Evolutionary conservation across 164 flowering plant genomes (phyloP).

Genomic region (Stephania yunnanensis): DNA sequence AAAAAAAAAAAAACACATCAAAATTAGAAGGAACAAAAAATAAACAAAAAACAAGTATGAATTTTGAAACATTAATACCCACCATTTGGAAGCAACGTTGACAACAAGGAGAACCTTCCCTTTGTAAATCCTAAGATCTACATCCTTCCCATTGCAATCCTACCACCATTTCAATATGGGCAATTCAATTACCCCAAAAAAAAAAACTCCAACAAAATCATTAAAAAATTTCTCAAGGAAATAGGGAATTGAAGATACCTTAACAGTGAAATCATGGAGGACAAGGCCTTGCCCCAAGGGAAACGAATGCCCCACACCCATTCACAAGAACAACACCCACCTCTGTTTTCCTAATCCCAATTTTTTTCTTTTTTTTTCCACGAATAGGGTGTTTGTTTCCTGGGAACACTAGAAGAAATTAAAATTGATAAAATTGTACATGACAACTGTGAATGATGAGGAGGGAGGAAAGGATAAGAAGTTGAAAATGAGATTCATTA

Average conservation of each 20-base stretch:
- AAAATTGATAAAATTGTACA: too few species aligned
- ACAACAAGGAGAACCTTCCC: conserved; percentile 83
- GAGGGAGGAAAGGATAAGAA: too few species aligned
- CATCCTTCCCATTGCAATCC: conserved; percentile 66
- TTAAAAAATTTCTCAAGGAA: neutral
- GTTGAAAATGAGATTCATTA: too few species aligned
- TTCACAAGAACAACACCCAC: neutral
- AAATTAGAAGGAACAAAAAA: too few species aligned
- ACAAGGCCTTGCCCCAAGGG: neutral
- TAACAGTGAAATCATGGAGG: conserved; percentile 55
- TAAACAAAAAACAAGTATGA: neutral
- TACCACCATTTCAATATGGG: conserved; percentile 16
- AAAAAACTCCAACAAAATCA: neutral
- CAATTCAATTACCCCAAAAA: neutral
- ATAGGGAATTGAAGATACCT: conserved; percentile 30
- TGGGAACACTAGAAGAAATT: too few species aligned
- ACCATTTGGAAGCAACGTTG: conserved; percentile 97
- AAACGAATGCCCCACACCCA: conserved; percentile 13
- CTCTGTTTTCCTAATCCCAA: neutral
- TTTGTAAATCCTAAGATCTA: conserved; percentile 52
- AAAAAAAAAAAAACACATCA: neutral
- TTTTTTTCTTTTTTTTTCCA: neutral
- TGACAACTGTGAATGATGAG: too few species aligned
- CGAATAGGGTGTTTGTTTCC: too few species aligned
- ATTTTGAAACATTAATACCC: neutral